phyloP scores from a whole-genome alignment of 1,284 basidiomycete species.

The Entoloma clypeatum region DNA sequence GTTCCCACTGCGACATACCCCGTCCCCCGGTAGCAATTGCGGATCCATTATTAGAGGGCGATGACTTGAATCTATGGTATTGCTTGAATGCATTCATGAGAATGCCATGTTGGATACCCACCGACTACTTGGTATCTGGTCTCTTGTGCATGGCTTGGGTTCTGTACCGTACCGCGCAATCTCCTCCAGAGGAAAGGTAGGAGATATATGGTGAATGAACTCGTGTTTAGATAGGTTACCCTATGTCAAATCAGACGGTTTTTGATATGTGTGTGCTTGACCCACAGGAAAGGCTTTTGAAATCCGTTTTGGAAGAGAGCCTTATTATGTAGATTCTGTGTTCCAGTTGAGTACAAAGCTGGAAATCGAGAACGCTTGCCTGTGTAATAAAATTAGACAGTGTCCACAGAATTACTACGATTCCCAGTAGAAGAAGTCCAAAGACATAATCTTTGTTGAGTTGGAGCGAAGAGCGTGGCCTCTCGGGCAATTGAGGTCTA shows the following conservation, averaged over 20 bases:
- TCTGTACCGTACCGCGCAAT: no score
- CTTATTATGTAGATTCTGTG: constrained; percentile 32
- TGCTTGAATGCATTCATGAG: no score
- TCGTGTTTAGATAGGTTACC: constrained; percentile 86
- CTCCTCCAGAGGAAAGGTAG: constrained; percentile 60
- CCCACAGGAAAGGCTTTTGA: constrained; percentile 79
- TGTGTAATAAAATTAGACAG: constrained; percentile 76
- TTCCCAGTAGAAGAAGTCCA: constrained; percentile 69
- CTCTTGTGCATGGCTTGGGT: no score
- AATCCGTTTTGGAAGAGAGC: constrained; percentile 69
- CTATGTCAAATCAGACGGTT: constrained; percentile 34
- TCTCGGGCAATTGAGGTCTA: constrained; percentile 3
- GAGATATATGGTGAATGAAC: constrained; percentile 87
- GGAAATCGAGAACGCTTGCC: constrained; percentile 35
- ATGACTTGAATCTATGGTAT: constrained; percentile 31
- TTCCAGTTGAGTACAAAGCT: constrained; percentile 11
- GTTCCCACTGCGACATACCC: constrained; percentile 6
- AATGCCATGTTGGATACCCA: no score
- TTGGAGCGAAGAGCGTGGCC: constrained; percentile 4
- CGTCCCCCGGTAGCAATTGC: constrained; percentile 10
- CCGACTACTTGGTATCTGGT: no score
- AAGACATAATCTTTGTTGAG: constrained; percentile 51
- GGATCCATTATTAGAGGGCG: constrained; percentile 23
- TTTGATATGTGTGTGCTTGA: constrained; percentile 16
- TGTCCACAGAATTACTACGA: constrained; percentile 87